phyloP scores from a whole-genome alignment of 257 asterid species.

The Lycium ferocissimum region DNA sequence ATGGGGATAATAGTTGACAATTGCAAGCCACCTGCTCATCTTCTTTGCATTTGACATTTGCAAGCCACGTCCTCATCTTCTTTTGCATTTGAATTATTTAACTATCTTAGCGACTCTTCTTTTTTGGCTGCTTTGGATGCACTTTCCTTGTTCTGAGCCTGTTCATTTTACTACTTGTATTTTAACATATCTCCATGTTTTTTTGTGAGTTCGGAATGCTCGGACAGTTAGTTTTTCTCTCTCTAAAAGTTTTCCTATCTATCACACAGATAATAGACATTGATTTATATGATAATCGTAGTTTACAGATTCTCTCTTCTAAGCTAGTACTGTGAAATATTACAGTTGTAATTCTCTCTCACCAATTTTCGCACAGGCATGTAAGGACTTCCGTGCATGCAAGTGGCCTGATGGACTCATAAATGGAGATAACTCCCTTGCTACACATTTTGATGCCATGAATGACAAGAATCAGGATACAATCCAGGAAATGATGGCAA shows the following conservation, averaged over 20 bases:
- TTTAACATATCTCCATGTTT: not conserved
- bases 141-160: slow-evolving; percentile 18
- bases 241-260: not conserved
- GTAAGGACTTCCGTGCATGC: slow-evolving; percentile 90
- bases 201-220: not conserved
- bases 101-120: slow-evolving; percentile 9
- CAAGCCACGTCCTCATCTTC: slow-evolving; percentile 20
- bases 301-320: not conserved
- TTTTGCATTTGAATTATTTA: slow-evolving; percentile 1
- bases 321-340: not conserved
- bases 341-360: not conserved
- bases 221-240: not conserved
- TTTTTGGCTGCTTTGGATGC: slow-evolving; percentile 22
- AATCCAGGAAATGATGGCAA: slow-evolving; percentile 60
- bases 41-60: not conserved
- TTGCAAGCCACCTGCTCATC: not conserved
- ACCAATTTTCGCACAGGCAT: slow-evolving; percentile 58
- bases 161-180: not conserved
- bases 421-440: slow-evolving; percentile 69
- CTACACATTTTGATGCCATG: slow-evolving; percentile 74
- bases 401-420: slow-evolving; percentile 74
- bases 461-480: slow-evolving; percentile 59
- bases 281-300: not conserved
- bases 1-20: slow-evolving; percentile 9
- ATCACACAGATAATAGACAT: not conserved